Conservation (phyloP, 805 yeast species). For the Saccharomyces jurei region DNA sequence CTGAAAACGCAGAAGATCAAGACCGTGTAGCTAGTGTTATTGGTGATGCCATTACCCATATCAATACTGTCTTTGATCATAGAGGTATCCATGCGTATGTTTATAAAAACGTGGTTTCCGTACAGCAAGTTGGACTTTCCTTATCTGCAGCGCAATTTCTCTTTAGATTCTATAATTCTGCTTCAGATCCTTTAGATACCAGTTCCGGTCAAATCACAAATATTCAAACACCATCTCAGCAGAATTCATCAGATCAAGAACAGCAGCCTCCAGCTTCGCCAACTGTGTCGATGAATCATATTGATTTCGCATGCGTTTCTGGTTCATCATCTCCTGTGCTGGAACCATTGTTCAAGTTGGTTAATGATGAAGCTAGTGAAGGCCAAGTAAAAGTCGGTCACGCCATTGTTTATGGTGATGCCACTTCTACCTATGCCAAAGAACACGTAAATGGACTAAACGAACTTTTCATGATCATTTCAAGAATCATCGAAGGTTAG, state of each 20-base stretch:
- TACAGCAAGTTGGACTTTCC: slow-evolving; percentile 57
- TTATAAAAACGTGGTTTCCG: slow-evolving; percentile 58
- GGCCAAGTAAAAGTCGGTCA: slow-evolving; percentile 39
- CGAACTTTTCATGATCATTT: slow-evolving; percentile 52
- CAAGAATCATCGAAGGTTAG: slow-evolving; percentile 1
- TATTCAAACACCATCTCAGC: slow-evolving; percentile 8
- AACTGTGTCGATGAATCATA: slow-evolving; percentile 13
- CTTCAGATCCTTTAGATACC: slow-evolving; percentile 21
- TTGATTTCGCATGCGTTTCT: slow-evolving; percentile 45
- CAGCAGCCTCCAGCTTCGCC: background rate
- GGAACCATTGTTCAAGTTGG: slow-evolving; percentile 55
- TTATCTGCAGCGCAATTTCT: slow-evolving; percentile 50
- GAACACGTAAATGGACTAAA: slow-evolving; percentile 63
- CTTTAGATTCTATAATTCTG: slow-evolving; percentile 32
- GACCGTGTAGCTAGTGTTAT: slow-evolving; percentile 60
- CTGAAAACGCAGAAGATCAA: slow-evolving; percentile 55
- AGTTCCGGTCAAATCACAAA: slow-evolving; percentile 16
- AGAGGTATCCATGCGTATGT: slow-evolving; percentile 70
- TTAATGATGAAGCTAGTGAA: slow-evolving; percentile 36
- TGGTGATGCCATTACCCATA: slow-evolving; percentile 80
- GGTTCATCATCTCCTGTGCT: slow-evolving; percentile 65
- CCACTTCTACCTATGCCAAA: slow-evolving; percentile 48
- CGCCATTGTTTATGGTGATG: slow-evolving; percentile 53
- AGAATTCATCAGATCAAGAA: background rate
- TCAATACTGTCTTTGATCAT: slow-evolving; percentile 63